A percentile compares a stretch with the other conserved stretches of the same genome.
These are phyloP conservation scores for Euphrasia confusa DNA, from an alignment of 257 asterid genomes.

Conservation along the genomic window DNA sequence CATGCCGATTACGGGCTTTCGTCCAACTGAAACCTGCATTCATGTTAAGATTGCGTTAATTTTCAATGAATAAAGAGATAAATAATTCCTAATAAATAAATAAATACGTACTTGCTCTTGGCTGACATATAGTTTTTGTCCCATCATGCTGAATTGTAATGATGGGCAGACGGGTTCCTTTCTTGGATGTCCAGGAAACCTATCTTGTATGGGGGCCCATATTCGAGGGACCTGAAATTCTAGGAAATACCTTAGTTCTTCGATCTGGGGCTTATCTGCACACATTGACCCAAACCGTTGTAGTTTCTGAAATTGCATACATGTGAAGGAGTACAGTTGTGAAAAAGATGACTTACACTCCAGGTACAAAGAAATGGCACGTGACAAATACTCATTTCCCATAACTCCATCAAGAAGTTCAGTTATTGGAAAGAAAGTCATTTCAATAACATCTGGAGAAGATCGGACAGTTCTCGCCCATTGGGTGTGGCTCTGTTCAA, in stretches of 20 bases:
- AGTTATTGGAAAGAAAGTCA: constrained; percentile 63
- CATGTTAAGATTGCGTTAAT: constrained; percentile 7
- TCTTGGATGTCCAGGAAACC: constrained; percentile 69
- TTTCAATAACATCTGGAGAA: constrained; percentile 82
- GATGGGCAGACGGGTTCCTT: constrained; percentile 85
- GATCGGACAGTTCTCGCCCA: constrained; percentile 70
- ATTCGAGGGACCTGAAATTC: constrained; percentile 77
- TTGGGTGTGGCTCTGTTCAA: constrained; percentile 71
- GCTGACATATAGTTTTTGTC: constrained; percentile 76
- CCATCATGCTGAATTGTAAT: constrained; percentile 88
- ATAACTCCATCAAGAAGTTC: constrained; percentile 69
- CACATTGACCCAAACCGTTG: constrained; percentile 14
- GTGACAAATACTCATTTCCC: constrained; percentile 64
- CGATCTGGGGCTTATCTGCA: constrained; percentile 87
- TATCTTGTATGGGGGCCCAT: constrained; percentile 75
- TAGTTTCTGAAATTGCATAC: not conserved
- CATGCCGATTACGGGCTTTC: constrained; percentile 82
- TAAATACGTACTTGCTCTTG: constrained; percentile 62
- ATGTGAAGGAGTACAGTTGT: not conserved
- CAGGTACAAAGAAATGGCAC: constrained; percentile 68
- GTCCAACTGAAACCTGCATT: constrained; percentile 71
- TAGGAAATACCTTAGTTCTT: constrained; percentile 75
- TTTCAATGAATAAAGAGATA: not conserved
- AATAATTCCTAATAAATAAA: not conserved
- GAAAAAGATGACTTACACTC: constrained; percentile 46